These are phyloP conservation scores for Mucor plumbeus DNA, from an alignment of 371 early-diverging fungal genomes.

Conservation along the genomic window DNA sequence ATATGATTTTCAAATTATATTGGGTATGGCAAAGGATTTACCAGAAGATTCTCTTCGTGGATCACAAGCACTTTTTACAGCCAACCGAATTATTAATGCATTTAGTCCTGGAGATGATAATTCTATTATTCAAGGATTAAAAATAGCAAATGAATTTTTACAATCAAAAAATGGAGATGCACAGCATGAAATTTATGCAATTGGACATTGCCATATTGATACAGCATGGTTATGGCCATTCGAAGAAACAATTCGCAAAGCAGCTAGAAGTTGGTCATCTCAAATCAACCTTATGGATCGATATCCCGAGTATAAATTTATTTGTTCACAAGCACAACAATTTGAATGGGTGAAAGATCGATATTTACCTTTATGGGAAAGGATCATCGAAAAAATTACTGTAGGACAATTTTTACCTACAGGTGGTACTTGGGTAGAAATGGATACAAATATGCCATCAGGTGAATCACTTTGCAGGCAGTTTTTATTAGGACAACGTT, in stretches of 20 bases:
- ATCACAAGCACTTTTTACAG: conserved; percentile 80
- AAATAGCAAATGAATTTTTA: conserved; percentile 68
- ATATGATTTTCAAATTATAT: conserved; percentile 83
- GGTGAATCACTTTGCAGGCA: conserved; percentile 94
- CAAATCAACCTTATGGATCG: conserved; percentile 80
- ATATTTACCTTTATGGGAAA: conserved; percentile 81
- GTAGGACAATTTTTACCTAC: conserved; percentile 85
- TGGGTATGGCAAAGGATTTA: conserved; percentile 78
- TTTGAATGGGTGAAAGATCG: conserved; percentile 85
- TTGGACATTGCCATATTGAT: conserved; percentile 55
- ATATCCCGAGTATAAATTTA: conserved; percentile 87
- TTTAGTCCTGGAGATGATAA: conserved; percentile 59
- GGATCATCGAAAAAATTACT: conserved; percentile 68
- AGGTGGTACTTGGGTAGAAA: conserved; percentile 97
- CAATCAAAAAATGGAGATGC: conserved; percentile 48
- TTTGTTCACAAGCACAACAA: conserved; percentile 93
- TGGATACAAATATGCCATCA: conserved; percentile 96
- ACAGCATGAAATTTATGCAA: conserved; percentile 38
- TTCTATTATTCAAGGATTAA: conserved; percentile 56
- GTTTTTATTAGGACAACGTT: conserved; percentile 90
- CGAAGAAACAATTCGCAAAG: conserved; percentile 92
- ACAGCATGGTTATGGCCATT: conserved; percentile 82
- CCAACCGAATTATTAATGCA: conserved; percentile 84
- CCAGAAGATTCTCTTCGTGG: conserved; percentile 73
- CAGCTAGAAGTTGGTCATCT: conserved; percentile 88